Base-by-base conservation (phyloP, 805 yeast species). In the Clavispora carvajalis region DNA sequence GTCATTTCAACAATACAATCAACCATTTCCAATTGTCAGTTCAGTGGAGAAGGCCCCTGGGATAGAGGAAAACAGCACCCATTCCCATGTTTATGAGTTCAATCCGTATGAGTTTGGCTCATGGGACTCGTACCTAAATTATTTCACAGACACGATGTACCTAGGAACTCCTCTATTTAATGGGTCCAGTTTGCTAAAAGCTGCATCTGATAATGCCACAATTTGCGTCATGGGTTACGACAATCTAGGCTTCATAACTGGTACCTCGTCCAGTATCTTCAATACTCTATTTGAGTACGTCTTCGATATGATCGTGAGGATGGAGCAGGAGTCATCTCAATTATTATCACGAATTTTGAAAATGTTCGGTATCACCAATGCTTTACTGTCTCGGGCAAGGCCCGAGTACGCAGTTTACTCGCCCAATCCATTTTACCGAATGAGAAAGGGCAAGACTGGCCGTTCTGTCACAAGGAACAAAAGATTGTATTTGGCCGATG, bases 81-180 rank as follows among this genome's bases (percentile, higher is more conserved):
- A 57, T 23, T 71, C 81, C 1, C 73, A 68, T 42, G 44, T 77
- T 2, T 71, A 79, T 46, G 87, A 81, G 55, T 73, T 81, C 47
- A 77, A 74, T 11, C 85, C 85, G 0, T 77, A 58, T 51, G 88
- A 81, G 42, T 80, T 80, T 62, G 87, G 87, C 0, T 77, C 83
- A 0, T 81, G 85, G 85, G 83, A 79, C 46, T 45, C 62, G 11
- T 56, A 57, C 30, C 47, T 74, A 24, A 58, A 65, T 26, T 62
- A 76, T 4, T 81, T 81, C 47, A 62, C 73, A 3, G 67, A 74
- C n/a, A 48, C 74, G 30, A 68, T 67, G 43, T 80, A 71, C 48
- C 54, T 81, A 21, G 87, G 87, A 0, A 63, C 83, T 0, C 40
- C 58, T 2, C 52, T 79, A 8, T 43, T 46, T 19, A 60, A 68